Conservation (phyloP, 768 basidiomycete species). For the Tylopilus balloui region DNA sequence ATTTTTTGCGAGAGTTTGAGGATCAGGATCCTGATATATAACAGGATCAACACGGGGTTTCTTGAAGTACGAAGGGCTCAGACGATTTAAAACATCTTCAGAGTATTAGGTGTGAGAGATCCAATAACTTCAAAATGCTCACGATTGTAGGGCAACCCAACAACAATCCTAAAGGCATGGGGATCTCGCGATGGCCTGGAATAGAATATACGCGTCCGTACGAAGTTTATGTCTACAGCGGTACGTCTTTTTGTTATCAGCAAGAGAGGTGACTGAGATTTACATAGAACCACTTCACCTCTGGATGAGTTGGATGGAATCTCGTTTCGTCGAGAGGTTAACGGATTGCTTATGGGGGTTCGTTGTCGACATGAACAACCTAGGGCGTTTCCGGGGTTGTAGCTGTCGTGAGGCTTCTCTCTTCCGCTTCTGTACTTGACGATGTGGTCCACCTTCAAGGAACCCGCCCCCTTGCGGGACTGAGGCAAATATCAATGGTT, state of each 20-base stretch:
- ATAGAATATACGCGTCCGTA: conserved; percentile 64
- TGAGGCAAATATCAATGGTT: conserved; percentile 50
- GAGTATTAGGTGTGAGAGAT: not conserved
- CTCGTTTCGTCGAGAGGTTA: conserved; percentile 6
- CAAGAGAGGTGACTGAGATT: not conserved
- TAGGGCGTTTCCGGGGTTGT: conserved; percentile 28
- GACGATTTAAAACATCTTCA: conserved; percentile 63
- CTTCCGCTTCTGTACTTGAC: conserved; percentile 22
- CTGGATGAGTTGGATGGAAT: conserved; percentile 13
- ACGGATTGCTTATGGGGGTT: conserved; percentile 1
- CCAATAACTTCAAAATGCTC: conserved; percentile 17
- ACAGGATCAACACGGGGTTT: conserved; percentile 26
- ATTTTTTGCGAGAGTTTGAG: conserved; percentile 42
- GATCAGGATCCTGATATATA: conserved; percentile 42
- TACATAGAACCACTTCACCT: conserved; percentile 10
- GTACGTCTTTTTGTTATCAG: conserved; percentile 33
- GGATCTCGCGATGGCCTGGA: conserved; percentile 53
- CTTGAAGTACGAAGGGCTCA: conserved; percentile 42
- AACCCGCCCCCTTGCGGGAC: conserved; percentile 17
- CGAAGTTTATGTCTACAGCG: conserved; percentile 49
- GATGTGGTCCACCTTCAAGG: conserved; percentile 6
- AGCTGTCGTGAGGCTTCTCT: conserved; percentile 11
- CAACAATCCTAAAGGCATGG: conserved; percentile 43
- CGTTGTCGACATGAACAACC: conserved; percentile 4
- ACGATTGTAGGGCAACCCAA: conserved; percentile 73